Conservation (phyloP, 1,284 basidiomycete genomes). For the Hymenochaete sp. region DNA sequence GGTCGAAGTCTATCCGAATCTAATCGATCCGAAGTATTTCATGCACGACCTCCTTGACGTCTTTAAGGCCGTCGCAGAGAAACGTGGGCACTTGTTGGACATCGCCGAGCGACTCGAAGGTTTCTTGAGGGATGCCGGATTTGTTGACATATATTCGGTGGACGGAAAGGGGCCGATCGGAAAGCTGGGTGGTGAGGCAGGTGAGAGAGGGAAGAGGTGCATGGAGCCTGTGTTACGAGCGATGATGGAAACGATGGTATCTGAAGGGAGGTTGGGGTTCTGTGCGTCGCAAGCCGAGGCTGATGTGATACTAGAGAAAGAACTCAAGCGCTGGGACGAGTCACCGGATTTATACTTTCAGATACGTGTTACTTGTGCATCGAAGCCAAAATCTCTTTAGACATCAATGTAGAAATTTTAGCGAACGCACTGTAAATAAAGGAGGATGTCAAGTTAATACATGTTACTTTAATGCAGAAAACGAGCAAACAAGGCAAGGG, state of each 20-base stretch:
- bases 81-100: no score
- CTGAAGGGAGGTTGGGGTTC: neutral
- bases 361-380: no score
- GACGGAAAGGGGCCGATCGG: neutral
- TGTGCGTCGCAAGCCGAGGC: neutral
- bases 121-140: conserved; percentile 9
- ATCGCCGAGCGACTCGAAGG: neutral
- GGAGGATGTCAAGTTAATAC: no score
- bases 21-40: neutral
- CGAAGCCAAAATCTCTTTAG: no score
- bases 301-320: neutral
- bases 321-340: neutral
- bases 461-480: no score
- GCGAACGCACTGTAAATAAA: no score
- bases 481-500: no score
- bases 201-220: no score
- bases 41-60: no score
- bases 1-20: conserved; percentile 19
- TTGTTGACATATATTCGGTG: neutral
- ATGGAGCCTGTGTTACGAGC: no score
- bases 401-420: no score
- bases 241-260: neutral
- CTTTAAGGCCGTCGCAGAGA: no score
- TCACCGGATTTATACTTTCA: neutral
- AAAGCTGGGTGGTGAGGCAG: conserved; percentile 2